phyloP scores from a whole-genome alignment of 2,329 filamentous ascomycete genomes.

The Pezicula rhizophila region DNA sequence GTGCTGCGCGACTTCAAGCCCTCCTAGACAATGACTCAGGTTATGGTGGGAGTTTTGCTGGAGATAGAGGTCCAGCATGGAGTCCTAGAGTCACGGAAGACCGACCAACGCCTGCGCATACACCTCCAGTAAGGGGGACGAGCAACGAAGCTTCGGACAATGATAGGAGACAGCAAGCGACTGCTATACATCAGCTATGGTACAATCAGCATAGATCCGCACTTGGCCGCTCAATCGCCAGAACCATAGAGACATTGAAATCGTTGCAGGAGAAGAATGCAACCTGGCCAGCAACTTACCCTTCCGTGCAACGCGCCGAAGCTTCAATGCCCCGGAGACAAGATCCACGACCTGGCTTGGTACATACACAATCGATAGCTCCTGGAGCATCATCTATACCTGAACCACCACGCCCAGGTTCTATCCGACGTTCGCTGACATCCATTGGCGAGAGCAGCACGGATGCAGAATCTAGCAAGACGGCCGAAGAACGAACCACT shows the following conservation, averaged over 20 bases:
- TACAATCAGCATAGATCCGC: slow-evolving; percentile 89
- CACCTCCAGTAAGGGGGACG: slow-evolving; percentile 22
- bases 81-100: slow-evolving; percentile 42
- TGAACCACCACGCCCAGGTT: slow-evolving; percentile 38
- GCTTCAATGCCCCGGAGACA: slow-evolving; percentile 36
- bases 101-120: slow-evolving; percentile 36
- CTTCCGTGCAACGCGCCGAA: slow-evolving; percentile 66
- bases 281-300: slow-evolving; percentile 92
- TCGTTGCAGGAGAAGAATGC: slow-evolving; percentile 83
- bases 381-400: slow-evolving; percentile 24
- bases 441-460: slow-evolving; percentile 51
- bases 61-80: slow-evolving; percentile 47
- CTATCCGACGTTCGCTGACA: slow-evolving; percentile 66
- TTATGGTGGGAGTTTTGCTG: slow-evolving; percentile 75
- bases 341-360: slow-evolving; percentile 54
- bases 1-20: slow-evolving; percentile 72
- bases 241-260: slow-evolving; percentile 77
- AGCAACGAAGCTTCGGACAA: slow-evolving; percentile 41
- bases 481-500: slow-evolving; percentile 53
- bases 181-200: slow-evolving; percentile 85
- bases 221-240: slow-evolving; percentile 81
- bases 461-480: slow-evolving; percentile 65
- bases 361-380: slow-evolving; percentile 55
- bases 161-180: slow-evolving; percentile 64
- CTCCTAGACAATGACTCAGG: slow-evolving; percentile 85